Evolutionary conservation across 768 basidiomycete genomes (phyloP).

Genomic region (Phylloporus scabripes): DNA sequence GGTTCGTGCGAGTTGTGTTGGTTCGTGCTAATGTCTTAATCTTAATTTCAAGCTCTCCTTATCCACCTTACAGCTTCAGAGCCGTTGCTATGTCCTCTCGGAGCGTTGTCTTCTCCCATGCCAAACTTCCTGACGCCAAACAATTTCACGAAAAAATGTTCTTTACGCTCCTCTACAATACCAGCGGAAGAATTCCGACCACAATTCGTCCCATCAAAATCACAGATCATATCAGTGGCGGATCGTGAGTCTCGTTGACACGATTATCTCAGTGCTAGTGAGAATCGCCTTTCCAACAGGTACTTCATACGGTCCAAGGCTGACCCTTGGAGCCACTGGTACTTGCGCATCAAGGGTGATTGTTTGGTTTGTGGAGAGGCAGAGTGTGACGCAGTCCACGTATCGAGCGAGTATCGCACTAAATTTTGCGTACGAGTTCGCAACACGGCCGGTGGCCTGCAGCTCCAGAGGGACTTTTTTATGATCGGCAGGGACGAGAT

Average conservation of each 20-base stretch:
- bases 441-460: not conserved
- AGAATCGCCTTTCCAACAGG: not conserved
- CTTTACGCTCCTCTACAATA: not conserved
- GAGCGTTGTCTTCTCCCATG: too few species aligned
- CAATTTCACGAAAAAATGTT: not conserved
- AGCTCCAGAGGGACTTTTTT: not conserved
- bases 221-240: conserved; percentile 2
- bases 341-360: not conserved
- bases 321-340: conserved; percentile 6
- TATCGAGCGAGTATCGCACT: conserved; percentile 3
- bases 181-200: not conserved
- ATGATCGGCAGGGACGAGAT: conserved; percentile 3
- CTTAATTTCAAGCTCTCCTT: too few species aligned
- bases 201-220: not conserved
- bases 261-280: not conserved
- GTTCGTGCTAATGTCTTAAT: too few species aligned
- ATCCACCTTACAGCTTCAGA: too few species aligned
- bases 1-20: too few species aligned
- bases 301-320: not conserved
- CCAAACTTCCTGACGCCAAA: not conserved
- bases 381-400: not conserved
- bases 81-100: too few species aligned
- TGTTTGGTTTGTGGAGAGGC: not conserved
- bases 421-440: not conserved
- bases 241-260: not conserved